A percentile compares a stretch with the other conserved stretches of the same genome.
phyloP scores from a whole-genome alignment of 192 early-diverging fungal species.

The Martensiomyces pterosporus region DNA sequence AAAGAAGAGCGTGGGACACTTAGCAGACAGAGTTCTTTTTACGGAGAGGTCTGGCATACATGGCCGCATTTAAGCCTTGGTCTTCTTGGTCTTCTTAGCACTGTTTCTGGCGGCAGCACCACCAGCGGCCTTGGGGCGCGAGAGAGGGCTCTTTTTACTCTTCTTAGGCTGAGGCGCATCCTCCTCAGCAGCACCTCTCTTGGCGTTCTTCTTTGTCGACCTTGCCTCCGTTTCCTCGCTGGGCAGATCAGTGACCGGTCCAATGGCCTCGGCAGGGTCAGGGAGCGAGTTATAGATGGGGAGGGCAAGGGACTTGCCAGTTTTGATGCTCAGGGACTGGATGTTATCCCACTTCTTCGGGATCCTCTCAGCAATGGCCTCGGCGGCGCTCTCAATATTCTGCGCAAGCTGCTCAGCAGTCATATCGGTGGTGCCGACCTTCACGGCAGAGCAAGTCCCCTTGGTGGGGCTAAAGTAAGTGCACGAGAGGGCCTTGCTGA shows the following conservation, averaged over 20 bases:
- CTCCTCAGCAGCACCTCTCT: slow-evolving; percentile 6
- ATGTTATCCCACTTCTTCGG: slow-evolving; percentile 81
- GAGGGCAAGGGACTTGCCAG: slow-evolving; percentile 68
- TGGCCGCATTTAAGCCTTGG: background rate
- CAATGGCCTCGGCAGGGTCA: slow-evolving; percentile 11
- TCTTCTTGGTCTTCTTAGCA: no score
- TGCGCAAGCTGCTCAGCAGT: slow-evolving; percentile 60
- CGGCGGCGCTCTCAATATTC: slow-evolving; percentile 68
- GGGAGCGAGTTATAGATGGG: slow-evolving; percentile 78
- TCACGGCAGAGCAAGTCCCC: slow-evolving; percentile 57
- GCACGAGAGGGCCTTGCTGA: slow-evolving; percentile 26
- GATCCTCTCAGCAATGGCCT: slow-evolving; percentile 59
- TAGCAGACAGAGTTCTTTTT: no score
- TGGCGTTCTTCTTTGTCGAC: slow-evolving; percentile 2
- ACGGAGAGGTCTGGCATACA: no score
- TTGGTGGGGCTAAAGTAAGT: slow-evolving; percentile 21
- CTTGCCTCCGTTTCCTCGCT: slow-evolving; percentile 1
- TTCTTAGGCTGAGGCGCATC: slow-evolving; percentile 16
- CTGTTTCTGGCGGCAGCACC: no score
- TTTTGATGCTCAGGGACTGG: slow-evolving; percentile 82
- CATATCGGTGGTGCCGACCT: slow-evolving; percentile 65
- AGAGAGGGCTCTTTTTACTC: slow-evolving; percentile 29
- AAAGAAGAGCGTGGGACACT: no score
- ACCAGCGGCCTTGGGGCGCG: slow-evolving; percentile 20
- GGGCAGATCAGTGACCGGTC: background rate